Conservation (phyloP, 148 eudicot genomes). For the Cornus florida region DNA sequence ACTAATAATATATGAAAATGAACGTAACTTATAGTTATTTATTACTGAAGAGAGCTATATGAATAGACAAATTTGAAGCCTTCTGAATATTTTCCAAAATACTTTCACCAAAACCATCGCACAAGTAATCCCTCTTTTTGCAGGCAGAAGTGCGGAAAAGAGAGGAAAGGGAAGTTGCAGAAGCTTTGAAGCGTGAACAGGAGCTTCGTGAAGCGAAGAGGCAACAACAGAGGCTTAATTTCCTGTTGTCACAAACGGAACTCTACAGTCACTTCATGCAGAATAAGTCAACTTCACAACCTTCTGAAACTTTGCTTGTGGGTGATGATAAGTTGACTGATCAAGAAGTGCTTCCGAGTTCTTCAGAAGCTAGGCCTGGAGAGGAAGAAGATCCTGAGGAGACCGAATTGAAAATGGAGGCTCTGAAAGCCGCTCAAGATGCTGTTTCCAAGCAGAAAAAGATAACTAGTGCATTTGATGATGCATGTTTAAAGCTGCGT, state of each 20-base stretch:
- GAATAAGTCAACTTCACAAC: conserved; percentile 64
- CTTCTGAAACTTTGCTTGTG: conserved; percentile 48
- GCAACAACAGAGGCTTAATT: conserved; percentile 95
- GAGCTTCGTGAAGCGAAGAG: conserved; percentile 94
- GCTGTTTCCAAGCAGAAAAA: conserved; percentile 95
- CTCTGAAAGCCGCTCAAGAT: conserved; percentile 93
- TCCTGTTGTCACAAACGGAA: conserved; percentile 94
- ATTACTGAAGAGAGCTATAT: neutral
- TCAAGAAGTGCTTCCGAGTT: conserved; percentile 37
- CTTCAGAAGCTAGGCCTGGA: conserved; percentile 42
- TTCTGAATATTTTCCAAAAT: neutral
- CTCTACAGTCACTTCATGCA: conserved; percentile 98
- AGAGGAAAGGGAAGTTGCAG: conserved; percentile 96
- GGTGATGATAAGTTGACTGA: conserved; percentile 47
- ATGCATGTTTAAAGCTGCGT: conserved; percentile 75
- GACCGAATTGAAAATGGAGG: conserved; percentile 83
- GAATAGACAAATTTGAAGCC: neutral
- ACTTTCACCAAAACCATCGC: neutral
- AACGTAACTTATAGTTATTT: neutral
- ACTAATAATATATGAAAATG: neutral
- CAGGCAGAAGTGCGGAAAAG: conserved; percentile 90
- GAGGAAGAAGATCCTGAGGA: conserved; percentile 84
- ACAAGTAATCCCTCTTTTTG: conserved; percentile 16
- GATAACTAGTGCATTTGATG: conserved; percentile 85
- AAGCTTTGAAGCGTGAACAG: conserved; percentile 93